Evolutionary conservation across 2,329 filamentous ascomycete species (phyloP), one percentile per base, ranked within the genome.

Genomic region (Claviceps sp.): DNA sequence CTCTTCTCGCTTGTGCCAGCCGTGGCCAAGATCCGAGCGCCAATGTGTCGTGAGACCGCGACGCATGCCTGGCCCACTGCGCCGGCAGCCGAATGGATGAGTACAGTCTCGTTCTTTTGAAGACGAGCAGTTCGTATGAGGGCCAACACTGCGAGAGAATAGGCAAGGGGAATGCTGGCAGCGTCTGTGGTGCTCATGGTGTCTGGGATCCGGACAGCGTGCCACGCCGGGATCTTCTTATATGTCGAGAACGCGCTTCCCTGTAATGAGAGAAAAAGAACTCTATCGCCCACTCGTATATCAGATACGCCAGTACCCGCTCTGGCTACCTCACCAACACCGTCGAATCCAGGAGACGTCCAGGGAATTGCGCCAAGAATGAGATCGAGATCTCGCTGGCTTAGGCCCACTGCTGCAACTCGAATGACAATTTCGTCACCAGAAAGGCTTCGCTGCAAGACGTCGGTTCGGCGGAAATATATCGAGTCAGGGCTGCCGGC

Each of bases 71-170:
- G 56, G 20, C 56, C 56, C 9, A 58, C 53, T 5, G 52, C 57
- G 6, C 57, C 56, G 16, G 57, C 50, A 3, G 59, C 64, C 1
- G 60, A 53, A 47, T 67, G 66, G 17, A 67, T 61, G 2, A 68
- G 59, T 2, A 68, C 56, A 1, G 46, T 56, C 46, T 66, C 64
- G 8, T 64, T 66, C 2, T 61, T 60, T 6, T 56, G 50, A 1
- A 75, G 59, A 1, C 65, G 57, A 23, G 47, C 57, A 44, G 48
- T 50, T 26, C 45, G 46, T 1, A 50, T n/a, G 2, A 56, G 53
- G 1, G 51, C 50, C 46, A 55, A 22, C 17, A 54, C 45, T 20
- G 54, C 48, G 36, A 52, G 49, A 34, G 45, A 51, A 20, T 52
- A 58, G 2, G 55, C 56, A n/a, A 57, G 49, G 0, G 57, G 49